phyloP scores from a whole-genome alignment of 768 basidiomycete genomes.

The Suillus lakei region DNA sequence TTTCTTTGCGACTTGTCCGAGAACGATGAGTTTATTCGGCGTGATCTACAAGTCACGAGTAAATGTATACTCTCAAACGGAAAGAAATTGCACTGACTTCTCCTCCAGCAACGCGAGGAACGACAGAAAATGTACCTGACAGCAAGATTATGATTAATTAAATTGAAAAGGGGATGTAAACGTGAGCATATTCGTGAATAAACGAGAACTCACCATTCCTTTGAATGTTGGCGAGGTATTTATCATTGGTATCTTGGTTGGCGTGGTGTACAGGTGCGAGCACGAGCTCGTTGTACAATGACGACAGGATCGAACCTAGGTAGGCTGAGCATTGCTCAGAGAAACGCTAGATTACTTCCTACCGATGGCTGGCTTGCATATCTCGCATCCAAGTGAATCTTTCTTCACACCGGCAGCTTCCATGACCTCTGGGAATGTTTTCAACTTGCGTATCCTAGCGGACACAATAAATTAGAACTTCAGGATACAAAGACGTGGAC shows the following conservation, averaged over 20 bases:
- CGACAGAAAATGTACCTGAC: constrained; percentile 65
- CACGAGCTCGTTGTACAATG: constrained; percentile 66
- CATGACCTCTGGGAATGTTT: constrained; percentile 61
- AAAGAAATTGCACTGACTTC: constrained; percentile 43
- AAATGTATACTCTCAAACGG: not conserved
- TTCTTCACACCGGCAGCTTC: constrained; percentile 48
- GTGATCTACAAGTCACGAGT: constrained; percentile 41
- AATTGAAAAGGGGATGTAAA: not conserved
- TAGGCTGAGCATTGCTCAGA: not conserved
- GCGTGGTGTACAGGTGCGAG: constrained; percentile 66
- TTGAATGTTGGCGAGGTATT: constrained; percentile 74
- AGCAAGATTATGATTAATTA: not conserved
- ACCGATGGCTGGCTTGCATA: constrained; percentile 73
- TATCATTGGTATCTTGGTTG: constrained; percentile 76
- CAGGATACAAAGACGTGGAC: constrained; percentile 9
- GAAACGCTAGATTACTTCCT: constrained; percentile 16
- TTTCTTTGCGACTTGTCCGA: constrained; percentile 70
- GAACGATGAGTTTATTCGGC: constrained; percentile 65
- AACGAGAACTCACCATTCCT: constrained; percentile 49
- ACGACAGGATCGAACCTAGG: constrained; percentile 46
- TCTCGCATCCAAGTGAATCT: constrained; percentile 67
- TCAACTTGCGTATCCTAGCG: constrained; percentile 59
- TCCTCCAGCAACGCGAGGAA: constrained; percentile 73
- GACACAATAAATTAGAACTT: not conserved
- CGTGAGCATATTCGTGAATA: not conserved